Conservation (phyloP, 768 basidiomycete species). For the Asterophora parasitica region DNA sequence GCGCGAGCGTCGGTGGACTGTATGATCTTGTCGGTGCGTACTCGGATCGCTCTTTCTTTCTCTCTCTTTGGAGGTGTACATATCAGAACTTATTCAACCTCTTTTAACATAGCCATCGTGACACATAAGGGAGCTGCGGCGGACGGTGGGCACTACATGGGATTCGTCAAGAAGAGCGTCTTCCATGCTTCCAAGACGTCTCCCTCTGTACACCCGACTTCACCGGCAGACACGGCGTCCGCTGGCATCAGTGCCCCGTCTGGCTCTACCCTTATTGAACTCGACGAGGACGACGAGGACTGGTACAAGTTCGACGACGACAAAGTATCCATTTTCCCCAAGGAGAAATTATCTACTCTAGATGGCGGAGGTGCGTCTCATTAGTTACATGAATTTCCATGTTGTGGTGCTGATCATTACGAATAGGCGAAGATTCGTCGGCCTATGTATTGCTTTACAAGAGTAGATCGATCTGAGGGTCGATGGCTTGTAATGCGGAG, state of each 20-base stretch:
- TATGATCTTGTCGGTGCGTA: conserved; percentile 83
- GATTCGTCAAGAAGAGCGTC: conserved; percentile 77
- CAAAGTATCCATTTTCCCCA: conserved; percentile 81
- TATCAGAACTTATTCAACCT: too few species aligned
- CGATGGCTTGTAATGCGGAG: too few species aligned
- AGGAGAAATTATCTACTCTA: conserved; percentile 77
- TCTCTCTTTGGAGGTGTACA: neutral
- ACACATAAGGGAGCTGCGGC: conserved; percentile 97
- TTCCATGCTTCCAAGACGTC: conserved; percentile 42
- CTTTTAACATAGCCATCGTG: conserved; percentile 68
- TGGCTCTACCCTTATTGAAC: conserved; percentile 25
- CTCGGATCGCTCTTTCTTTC: neutral
- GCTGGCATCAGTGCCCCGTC: conserved; percentile 14
- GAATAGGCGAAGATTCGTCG: conserved; percentile 68
- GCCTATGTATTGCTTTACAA: conserved; percentile 89
- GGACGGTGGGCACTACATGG: conserved; percentile 95
- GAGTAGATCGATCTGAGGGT: conserved; percentile 38
- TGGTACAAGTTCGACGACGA: conserved; percentile 99
- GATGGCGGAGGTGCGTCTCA: conserved; percentile 73
- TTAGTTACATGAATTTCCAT: neutral
- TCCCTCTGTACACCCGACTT: conserved; percentile 12
- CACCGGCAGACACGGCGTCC: conserved; percentile 15
- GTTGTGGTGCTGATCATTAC: neutral
- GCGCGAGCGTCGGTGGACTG: conserved; percentile 72
- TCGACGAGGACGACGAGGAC: conserved; percentile 67